These are phyloP conservation scores for Orbilia javanica DNA, from an alignment of 2,329 filamentous ascomycete genomes.

Conservation along the genomic window DNA sequence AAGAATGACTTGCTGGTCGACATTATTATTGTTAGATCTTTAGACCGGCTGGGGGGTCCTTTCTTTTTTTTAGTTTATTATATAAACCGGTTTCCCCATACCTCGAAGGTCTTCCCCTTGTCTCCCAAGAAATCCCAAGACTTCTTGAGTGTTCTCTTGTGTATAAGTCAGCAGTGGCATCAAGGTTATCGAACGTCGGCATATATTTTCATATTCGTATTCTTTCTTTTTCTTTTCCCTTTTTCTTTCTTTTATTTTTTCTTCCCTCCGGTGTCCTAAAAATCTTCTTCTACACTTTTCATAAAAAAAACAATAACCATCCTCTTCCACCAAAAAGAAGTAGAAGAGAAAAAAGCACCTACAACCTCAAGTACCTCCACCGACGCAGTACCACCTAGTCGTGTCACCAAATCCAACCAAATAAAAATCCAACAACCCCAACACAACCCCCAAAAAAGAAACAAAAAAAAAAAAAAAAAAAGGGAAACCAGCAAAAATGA, in stretches of 20 bases:
- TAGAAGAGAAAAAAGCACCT: no score
- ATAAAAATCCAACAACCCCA: constrained; percentile 40
- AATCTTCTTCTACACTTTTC: not conserved
- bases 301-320: not conserved
- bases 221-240: not conserved
- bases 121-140: constrained; percentile 23
- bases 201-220: not conserved
- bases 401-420: no score
- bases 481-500: not conserved
- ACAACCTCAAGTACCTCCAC: no score
- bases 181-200: not conserved
- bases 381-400: no score
- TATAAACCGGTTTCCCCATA: not conserved
- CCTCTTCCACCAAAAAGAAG: no score
- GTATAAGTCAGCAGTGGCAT: constrained; percentile 3
- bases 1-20: no score
- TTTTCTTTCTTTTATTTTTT: not conserved
- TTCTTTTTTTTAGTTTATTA: no score
- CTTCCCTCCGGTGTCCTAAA: not conserved
- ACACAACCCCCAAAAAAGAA: no score
- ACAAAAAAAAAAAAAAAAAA: no score
- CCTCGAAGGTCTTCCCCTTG: no score
- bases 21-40: no score
- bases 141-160: not conserved
- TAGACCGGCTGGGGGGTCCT: no score